Evolutionary conservation across 1,284 basidiomycete species (phyloP).

Genomic region (Porodaedalea pini): DNA sequence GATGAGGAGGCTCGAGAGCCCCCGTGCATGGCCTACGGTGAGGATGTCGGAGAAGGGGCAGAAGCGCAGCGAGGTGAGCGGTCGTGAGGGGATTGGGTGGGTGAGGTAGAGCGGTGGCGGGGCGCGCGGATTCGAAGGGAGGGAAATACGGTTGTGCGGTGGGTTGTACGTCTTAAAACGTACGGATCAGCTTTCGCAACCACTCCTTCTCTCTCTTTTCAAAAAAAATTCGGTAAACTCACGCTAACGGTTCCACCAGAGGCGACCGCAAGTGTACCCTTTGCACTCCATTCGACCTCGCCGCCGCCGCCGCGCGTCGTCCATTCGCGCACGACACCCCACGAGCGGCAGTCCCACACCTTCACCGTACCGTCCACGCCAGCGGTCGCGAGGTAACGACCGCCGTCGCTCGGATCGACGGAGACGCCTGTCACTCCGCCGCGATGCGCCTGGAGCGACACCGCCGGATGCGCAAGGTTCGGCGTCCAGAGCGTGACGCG

Average conservation of each 20-base stretch:
- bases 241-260: constrained; percentile 83
- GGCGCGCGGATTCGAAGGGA: constrained; percentile 37
- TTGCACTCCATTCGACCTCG: constrained; percentile 75
- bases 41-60: constrained; percentile 93
- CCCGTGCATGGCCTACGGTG: constrained; percentile 68
- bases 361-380: constrained; percentile 90
- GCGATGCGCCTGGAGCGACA: constrained; percentile 88
- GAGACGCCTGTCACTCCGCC: constrained; percentile 83
- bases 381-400: constrained; percentile 87
- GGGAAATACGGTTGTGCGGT: constrained; percentile 59
- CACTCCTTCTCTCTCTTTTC: too few species aligned
- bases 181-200: too few species aligned
- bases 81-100: constrained; percentile 68
- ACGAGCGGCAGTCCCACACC: constrained; percentile 94
- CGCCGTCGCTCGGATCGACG: constrained; percentile 80
- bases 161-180: constrained; percentile 73
- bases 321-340: constrained; percentile 88
- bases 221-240: too few species aligned
- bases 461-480: constrained; percentile 86
- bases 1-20: constrained; percentile 83
- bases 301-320: constrained; percentile 44
- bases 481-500: constrained; percentile 96
- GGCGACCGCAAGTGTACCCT: constrained; percentile 80
- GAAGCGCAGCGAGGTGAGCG: constrained; percentile 70
- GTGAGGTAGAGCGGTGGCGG: constrained; percentile 84